Evolutionary conservation across 106 monocot species (phyloP).

Genomic region (Dioscorea alata): DNA sequence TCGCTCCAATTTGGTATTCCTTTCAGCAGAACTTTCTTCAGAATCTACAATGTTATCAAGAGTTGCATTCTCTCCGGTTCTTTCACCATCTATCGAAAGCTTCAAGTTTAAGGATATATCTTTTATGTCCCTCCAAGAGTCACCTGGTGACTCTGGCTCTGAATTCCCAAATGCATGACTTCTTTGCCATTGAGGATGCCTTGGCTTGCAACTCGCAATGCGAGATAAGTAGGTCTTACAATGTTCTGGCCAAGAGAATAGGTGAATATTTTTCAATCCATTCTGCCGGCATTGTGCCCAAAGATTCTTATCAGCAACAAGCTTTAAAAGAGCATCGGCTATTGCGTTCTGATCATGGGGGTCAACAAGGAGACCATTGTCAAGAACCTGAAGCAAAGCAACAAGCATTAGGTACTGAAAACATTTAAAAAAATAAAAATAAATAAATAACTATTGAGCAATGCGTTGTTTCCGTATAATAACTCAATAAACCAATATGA

Average conservation of each 20-base stretch:
- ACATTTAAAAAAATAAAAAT: background rate
- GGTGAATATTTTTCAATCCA: conserved; percentile 94
- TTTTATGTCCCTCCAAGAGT: conserved; percentile 88
- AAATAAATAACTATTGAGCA: too few species aligned
- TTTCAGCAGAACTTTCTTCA: conserved; percentile 25
- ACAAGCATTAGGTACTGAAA: background rate
- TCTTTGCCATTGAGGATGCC: conserved; percentile 84
- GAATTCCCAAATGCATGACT: conserved; percentile 47
- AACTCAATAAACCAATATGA: too few species aligned
- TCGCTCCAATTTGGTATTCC: conserved; percentile 33
- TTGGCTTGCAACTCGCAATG: conserved; percentile 58
- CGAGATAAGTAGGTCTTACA: conserved; percentile 85
- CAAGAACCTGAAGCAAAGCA: conserved; percentile 59
- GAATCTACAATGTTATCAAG: conserved; percentile 30
- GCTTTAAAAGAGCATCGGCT: conserved; percentile 86
- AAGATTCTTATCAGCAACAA: conserved; percentile 92
- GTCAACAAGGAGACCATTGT: conserved; percentile 94
- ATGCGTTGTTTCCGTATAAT: too few species aligned
- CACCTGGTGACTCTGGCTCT: conserved; percentile 67
- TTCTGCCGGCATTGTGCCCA: conserved; percentile 93
- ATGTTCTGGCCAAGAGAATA: conserved; percentile 98
- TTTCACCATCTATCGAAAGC: conserved; percentile 83
- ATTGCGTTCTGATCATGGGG: conserved; percentile 88
- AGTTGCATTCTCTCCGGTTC: conserved; percentile 23
- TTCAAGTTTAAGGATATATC: conserved; percentile 92